Base-by-base conservation (phyloP, 202 grass and related monocot genomes). In the Musa balbisiana region DNA sequence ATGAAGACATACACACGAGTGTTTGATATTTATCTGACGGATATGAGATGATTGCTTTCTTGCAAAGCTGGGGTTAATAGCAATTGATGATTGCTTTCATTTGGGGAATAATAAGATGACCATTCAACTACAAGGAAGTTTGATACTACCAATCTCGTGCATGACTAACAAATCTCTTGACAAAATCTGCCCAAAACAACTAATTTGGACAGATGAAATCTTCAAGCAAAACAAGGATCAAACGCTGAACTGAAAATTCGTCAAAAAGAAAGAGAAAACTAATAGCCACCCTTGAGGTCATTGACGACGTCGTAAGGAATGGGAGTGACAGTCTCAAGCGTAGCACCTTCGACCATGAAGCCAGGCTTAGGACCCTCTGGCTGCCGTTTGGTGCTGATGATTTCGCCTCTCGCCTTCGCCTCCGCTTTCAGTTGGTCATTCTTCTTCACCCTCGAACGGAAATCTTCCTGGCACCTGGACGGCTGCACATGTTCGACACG, bases 201-300 rank as follows among this genome's bases (percentile, higher is more conserved):
- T 58, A 4, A n/a, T 58, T 58, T 58, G 11, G 16, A 16, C 13
- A 1, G 55, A 17, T 58, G 55, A 16, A 21, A 19, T 60, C 56
- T 60, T 60, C 15, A 19, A 2, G 16, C 15, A n/a, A 43, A 60
- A 60, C 56, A 60, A 60, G 1, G 17, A 9, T n/a, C 14, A 21
- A 58, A 60, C 3, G n/a, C 1, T 6, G 15, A 60, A 1, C 56
- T 8, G 17, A 21, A 21, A 60, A 60, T 4, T 58, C 33, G 33
- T 8, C 14, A 58, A 17, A 16, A 17, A 67, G 12, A 17, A 67
- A 8, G 64, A 43, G 33, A 43, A 33, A 27, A 67, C 77, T 96
- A 96, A 79, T 96, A 96, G 51, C 92, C 92, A 16, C 92, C 92
- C 87, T 92, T 96, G 83, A 96, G 93, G 77, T 92, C 93, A 27